Evolutionary conservation across 2,329 filamentous ascomycete genomes (phyloP).

Genomic region (Aspergillus bombycis): DNA sequence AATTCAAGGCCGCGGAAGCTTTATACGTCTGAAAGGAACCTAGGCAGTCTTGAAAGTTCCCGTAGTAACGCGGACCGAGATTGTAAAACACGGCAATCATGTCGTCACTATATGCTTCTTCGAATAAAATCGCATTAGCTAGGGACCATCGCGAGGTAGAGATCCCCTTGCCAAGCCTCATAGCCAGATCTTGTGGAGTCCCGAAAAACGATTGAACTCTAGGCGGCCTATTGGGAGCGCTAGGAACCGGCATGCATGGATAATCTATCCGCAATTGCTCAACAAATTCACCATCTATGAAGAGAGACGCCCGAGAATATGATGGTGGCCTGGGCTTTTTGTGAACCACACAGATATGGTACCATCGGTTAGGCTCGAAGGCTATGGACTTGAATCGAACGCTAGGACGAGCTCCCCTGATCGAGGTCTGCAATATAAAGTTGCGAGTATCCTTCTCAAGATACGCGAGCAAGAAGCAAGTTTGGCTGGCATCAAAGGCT

Average conservation of each 20-base stretch:
- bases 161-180: conserved; percentile 71
- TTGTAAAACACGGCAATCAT: conserved; percentile 87
- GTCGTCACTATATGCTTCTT: conserved; percentile 87
- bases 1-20: conserved; percentile 84
- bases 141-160: conserved; percentile 84
- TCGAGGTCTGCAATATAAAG: conserved; percentile 94
- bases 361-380: conserved; percentile 81
- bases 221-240: conserved; percentile 52
- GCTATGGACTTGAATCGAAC: conserved; percentile 85
- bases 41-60: conserved; percentile 95
- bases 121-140: conserved; percentile 85
- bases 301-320: conserved; percentile 81
- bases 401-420: conserved; percentile 81
- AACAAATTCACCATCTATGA: conserved; percentile 89
- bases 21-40: conserved; percentile 96
- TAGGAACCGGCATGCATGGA: conserved; percentile 71
- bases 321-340: conserved; percentile 74
- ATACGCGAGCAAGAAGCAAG: conserved; percentile 91
- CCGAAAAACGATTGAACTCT: conserved; percentile 91
- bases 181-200: conserved; percentile 85
- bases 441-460: conserved; percentile 91
- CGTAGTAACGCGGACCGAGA: conserved; percentile 86
- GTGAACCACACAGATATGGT: conserved; percentile 90
- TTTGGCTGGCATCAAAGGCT: conserved; percentile 87
- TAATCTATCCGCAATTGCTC: conserved; percentile 91